Evolutionary conservation across 2,329 filamentous ascomycete genomes (phyloP).

Genomic region (Mariannaea sp.): DNA sequence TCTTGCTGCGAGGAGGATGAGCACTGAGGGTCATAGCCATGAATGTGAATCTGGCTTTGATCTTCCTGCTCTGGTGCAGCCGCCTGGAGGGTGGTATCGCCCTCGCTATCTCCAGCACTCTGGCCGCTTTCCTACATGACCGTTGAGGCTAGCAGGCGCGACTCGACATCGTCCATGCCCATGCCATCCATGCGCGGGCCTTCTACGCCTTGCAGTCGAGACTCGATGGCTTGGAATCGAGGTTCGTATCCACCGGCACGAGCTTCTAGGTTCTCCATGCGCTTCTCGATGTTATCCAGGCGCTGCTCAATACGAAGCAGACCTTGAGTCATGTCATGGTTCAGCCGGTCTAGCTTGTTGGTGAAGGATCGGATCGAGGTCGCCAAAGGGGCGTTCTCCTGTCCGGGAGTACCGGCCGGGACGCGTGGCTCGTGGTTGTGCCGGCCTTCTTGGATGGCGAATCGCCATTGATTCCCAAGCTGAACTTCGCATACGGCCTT

Average conservation of each 20-base stretch:
- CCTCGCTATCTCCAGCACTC: constrained; percentile 14
- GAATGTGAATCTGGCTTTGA: not conserved
- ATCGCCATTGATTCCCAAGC: constrained; percentile 67
- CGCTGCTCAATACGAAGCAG: constrained; percentile 56
- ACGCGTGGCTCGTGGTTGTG: constrained; percentile 67
- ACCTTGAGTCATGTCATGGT: constrained; percentile 60
- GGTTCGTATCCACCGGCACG: constrained; percentile 50
- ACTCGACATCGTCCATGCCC: constrained; percentile 53
- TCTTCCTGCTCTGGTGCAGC: constrained; percentile 14
- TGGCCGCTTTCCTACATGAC: constrained; percentile 47
- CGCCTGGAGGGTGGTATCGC: not conserved
- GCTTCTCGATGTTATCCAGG: constrained; percentile 58
- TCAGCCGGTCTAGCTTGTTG: constrained; percentile 64
- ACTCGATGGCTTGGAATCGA: constrained; percentile 51
- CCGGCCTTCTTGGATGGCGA: constrained; percentile 62
- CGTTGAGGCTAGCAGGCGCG: constrained; percentile 49
- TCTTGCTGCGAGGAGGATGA: not conserved
- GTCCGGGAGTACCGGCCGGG: constrained; percentile 57
- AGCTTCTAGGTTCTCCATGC: constrained; percentile 59
- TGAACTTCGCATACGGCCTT: constrained; percentile 69
- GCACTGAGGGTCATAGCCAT: not conserved
- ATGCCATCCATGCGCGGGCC: constrained; percentile 49
- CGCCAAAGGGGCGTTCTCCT: constrained; percentile 62
- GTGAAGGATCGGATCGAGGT: constrained; percentile 62
- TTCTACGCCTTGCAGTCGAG: constrained; percentile 49